These are phyloP conservation scores for Solanum piurae DNA, from an alignment of 257 asterid genomes.

Conservation along the genomic window DNA sequence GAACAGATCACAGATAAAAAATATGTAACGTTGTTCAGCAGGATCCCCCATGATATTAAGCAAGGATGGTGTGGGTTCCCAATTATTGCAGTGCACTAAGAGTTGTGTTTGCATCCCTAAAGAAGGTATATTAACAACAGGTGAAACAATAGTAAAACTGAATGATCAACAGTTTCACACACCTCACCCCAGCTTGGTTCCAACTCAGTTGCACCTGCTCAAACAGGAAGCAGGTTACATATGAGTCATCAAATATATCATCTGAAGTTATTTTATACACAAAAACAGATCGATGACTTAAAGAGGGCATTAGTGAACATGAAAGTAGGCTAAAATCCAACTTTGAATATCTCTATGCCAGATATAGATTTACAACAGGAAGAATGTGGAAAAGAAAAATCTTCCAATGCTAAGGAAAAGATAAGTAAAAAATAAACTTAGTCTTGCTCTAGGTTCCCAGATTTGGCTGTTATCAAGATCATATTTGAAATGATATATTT, in stretches of 20 bases:
- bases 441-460: background rate
- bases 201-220: conserved; percentile 77
- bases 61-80: background rate
- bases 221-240: conserved; percentile 11
- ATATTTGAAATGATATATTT: background rate
- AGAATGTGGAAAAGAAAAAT: background rate
- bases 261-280: background rate
- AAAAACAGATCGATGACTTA: background rate
- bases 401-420: background rate
- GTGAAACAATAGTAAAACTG: background rate
- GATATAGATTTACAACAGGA: background rate
- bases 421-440: background rate
- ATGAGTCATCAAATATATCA: background rate
- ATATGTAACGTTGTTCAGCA: background rate
- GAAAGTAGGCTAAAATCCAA: background rate
- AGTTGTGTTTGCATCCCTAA: background rate
- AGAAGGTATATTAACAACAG: background rate
- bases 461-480: background rate
- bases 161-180: background rate
- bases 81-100: background rate
- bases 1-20: background rate
- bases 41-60: background rate
- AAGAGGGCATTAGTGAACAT: background rate
- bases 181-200: conserved; percentile 94
- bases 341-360: background rate